Percentiles rank a stretch among this genome's conserved stretches.
These are phyloP conservation scores for Telfairia occidentalis DNA, from an alignment of 331 rosid genomes.

Conservation along the genomic window DNA sequence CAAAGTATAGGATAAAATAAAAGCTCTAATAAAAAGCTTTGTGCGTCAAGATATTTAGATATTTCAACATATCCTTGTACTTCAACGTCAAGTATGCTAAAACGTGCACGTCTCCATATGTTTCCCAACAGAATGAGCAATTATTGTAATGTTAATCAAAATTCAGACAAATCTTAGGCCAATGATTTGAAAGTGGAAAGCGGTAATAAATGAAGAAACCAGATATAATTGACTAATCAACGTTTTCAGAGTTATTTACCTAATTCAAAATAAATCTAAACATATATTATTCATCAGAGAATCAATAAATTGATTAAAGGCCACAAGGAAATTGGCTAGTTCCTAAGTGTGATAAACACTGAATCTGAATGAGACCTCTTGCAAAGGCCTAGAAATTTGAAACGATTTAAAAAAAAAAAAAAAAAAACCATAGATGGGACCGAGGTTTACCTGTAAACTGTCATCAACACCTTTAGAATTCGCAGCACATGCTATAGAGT, in stretches of 20 bases:
- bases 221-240: background rate
- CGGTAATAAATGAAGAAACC: background rate
- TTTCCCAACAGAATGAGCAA: background rate
- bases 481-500: conserved; percentile 94
- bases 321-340: background rate
- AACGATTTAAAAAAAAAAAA: too few species aligned
- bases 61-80: background rate
- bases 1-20: background rate
- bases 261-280: background rate
- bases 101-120: background rate
- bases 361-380: background rate
- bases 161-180: background rate
- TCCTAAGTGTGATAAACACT: background rate
- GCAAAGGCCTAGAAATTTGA: background rate
- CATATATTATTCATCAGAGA: background rate
- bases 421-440: too few species aligned
- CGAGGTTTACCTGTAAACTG: conserved; percentile 74
- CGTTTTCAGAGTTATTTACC: background rate
- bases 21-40: background rate
- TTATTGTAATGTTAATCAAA: background rate
- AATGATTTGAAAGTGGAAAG: background rate
- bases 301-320: background rate
- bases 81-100: background rate
- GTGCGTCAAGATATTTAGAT: background rate
- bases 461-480: conserved; percentile 95